Conservation (phyloP, 768 basidiomycete genomes). For the Amanita muscaria region DNA sequence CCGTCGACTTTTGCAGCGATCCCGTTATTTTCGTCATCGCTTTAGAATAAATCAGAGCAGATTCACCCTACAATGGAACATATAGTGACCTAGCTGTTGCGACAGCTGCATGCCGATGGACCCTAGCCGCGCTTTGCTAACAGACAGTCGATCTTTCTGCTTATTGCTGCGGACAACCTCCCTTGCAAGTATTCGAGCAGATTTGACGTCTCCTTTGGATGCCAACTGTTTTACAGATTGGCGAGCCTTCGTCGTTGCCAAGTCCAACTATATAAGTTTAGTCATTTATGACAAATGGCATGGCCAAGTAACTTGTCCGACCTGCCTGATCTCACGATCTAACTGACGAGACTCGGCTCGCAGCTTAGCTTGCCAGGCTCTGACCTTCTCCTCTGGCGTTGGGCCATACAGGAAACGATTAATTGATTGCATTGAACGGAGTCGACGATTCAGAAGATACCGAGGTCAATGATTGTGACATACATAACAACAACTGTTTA, state of each 20-base stretch:
- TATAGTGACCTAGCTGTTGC: conserved; percentile 79
- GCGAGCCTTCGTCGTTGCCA: conserved; percentile 72
- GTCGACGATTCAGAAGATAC: no score
- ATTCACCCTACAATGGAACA: not conserved
- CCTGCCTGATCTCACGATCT: conserved; percentile 95
- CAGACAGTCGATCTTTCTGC: conserved; percentile 87
- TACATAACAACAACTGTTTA: no score
- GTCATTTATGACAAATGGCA: not conserved
- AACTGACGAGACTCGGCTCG: conserved; percentile 73
- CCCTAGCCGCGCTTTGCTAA: conserved; percentile 86
- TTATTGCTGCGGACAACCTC: conserved; percentile 94
- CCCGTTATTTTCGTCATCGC: conserved; percentile 97
- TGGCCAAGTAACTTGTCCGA: conserved; percentile 29
- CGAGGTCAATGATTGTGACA: no score
- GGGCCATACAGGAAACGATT: conserved; percentile 95
- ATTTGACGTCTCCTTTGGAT: conserved; percentile 84
- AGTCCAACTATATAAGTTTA: conserved; percentile 57
- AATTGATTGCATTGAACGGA: conserved; percentile 63
- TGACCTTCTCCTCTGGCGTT: conserved; percentile 88
- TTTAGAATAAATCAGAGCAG: conserved; percentile 21
- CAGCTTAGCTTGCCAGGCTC: conserved; percentile 85
- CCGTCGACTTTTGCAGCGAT: conserved; percentile 94
- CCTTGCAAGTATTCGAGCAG: conserved; percentile 82
- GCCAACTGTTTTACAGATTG: conserved; percentile 83
- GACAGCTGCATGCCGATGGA: conserved; percentile 84